These are phyloP conservation scores for Bisporella sp. DNA, from an alignment of 2,329 filamentous ascomycete genomes.

Conservation along the genomic window DNA sequence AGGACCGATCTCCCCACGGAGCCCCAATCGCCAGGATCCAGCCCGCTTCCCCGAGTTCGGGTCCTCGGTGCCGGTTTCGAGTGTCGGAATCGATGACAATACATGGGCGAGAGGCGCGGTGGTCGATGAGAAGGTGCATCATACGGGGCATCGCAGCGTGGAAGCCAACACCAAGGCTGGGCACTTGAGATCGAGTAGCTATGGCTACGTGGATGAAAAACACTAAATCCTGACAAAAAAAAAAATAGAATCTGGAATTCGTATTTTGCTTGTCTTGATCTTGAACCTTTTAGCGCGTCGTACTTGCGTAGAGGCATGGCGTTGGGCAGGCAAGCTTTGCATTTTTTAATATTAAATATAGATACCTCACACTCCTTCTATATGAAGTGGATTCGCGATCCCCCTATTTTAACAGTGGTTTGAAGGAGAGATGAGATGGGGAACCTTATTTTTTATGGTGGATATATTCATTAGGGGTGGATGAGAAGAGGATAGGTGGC, in stretches of 20 bases:
- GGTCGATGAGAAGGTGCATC: conserved; percentile 14
- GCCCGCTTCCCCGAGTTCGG: conserved; percentile 16
- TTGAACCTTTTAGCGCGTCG: no score
- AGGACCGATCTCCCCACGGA: conserved; percentile 7
- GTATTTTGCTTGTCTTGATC: background rate
- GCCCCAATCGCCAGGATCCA: conserved; percentile 7
- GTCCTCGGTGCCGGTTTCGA: conserved; percentile 9
- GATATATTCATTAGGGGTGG: no score
- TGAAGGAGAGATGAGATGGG: no score
- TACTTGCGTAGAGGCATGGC: no score
- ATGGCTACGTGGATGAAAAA: conserved; percentile 19
- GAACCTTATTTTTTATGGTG: no score
- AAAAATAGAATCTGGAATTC: background rate
- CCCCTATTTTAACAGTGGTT: no score
- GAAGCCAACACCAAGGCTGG: conserved; percentile 14
- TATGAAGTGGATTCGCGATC: no score
- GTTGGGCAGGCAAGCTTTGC: no score
- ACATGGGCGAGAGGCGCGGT: conserved; percentile 2
- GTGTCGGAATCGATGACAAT: conserved; percentile 5
- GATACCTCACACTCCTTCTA: no score
- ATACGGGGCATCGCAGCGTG: conserved; percentile 13
- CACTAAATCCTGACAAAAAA: background rate
- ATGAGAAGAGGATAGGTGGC: no score
- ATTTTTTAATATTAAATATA: no score
- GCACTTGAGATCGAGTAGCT: conserved; percentile 18